Percentiles rank a stretch among this genome's conserved stretches.
These are phyloP conservation scores for Saccharum officinarum DNA, from an alignment of 176 grass and related monocot species.

Conservation along the genomic window DNA sequence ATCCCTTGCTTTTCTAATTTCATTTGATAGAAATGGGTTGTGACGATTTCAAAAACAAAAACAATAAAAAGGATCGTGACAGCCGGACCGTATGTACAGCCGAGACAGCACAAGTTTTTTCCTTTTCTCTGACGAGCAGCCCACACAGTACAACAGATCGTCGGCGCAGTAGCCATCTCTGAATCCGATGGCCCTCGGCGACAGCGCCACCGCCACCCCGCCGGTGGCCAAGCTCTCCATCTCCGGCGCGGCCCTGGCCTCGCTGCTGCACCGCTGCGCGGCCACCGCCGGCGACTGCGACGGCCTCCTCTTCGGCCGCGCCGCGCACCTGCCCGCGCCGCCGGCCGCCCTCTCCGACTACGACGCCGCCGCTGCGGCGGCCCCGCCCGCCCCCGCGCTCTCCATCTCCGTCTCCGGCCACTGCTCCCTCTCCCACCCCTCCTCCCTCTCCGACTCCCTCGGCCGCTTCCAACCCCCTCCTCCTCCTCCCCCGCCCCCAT, in stretches of 20 bases:
- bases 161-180: not conserved
- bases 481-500: not conserved
- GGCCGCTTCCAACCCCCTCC: conserved; percentile 28
- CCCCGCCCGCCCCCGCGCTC: conserved; percentile 4
- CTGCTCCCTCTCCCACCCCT: conserved; percentile 37
- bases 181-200: conserved; percentile 28
- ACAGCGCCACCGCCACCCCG: not conserved
- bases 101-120: no score
- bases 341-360: conserved; percentile 32
- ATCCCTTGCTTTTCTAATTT: no score
- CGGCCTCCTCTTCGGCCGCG: conserved; percentile 24
- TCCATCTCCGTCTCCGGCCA: conserved; percentile 47
- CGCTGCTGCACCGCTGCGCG: conserved; percentile 52
- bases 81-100: no score
- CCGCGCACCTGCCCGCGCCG: conserved; percentile 35
- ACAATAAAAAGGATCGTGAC: no score
- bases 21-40: no score
- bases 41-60: no score
- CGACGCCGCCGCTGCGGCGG: conserved; percentile 2
- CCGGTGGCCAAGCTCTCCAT: conserved; percentile 50
- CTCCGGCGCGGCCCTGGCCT: conserved; percentile 53
- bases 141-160: no score
- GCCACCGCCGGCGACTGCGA: conserved; percentile 46
- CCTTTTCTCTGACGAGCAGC: no score
- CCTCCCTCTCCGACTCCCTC: conserved; percentile 49